A percentile compares a stretch with the other conserved stretches of the same genome.
Evolutionary conservation across 2,329 filamentous ascomycete species (phyloP).

Genomic region (Microdochium trichocladiopsis): DNA sequence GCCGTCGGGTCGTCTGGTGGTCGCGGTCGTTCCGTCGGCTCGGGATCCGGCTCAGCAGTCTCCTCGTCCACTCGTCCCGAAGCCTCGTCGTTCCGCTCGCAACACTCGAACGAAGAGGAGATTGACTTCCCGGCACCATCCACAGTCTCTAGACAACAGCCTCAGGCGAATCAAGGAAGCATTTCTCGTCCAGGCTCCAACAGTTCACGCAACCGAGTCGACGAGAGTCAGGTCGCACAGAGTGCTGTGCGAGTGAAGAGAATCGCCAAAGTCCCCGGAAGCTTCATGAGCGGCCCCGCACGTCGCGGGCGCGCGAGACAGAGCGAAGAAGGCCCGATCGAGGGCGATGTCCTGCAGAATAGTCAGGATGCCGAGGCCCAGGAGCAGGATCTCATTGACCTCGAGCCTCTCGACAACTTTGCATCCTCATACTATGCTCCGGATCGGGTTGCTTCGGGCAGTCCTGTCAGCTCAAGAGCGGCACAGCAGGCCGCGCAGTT

Average conservation of each 20-base stretch:
- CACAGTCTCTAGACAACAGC: constrained; percentile 39
- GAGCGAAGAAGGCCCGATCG: constrained; percentile 61
- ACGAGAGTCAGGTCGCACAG: constrained; percentile 59
- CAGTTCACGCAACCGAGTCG: constrained; percentile 40
- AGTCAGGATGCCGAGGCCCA: constrained; percentile 36
- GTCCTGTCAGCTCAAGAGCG: constrained; percentile 37
- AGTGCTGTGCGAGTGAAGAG: constrained; percentile 74
- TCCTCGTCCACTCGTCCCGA: constrained; percentile 23
- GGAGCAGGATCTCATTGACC: constrained; percentile 23
- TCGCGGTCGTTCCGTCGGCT: constrained; percentile 24
- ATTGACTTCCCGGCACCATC: constrained; percentile 29
- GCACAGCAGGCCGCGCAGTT: neutral
- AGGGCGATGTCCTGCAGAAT: constrained; percentile 48
- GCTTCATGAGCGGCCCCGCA: constrained; percentile 73
- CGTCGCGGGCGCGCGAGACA: constrained; percentile 63
- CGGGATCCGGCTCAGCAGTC: constrained; percentile 22
- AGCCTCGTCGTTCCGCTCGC: constrained; percentile 26
- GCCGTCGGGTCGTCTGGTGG: constrained; percentile 43
- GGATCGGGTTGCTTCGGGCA: constrained; percentile 49
- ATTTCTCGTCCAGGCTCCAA: constrained; percentile 46
- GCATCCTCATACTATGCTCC: constrained; percentile 37
- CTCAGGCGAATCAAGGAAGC: constrained; percentile 41
- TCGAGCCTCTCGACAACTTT: constrained; percentile 25
- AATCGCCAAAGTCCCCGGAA: constrained; percentile 66
- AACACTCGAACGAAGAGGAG: constrained; percentile 21